Evolutionary conservation across 805 yeast genomes (phyloP).

Genomic region (Saturnispora hagleri): DNA sequence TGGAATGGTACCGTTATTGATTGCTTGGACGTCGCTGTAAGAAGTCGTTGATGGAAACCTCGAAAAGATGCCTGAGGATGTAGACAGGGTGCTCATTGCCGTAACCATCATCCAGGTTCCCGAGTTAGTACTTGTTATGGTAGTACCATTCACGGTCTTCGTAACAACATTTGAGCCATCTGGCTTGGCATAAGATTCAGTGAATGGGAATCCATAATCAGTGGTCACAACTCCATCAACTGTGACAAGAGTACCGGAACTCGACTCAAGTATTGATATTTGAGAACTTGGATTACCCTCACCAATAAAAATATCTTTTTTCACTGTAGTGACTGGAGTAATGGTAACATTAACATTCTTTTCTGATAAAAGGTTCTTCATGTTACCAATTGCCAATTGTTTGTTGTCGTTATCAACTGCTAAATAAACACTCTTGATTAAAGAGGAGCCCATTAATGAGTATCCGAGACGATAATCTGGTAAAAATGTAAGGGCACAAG

Average conservation of each 20-base stretch:
- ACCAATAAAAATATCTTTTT: conserved; percentile 1
- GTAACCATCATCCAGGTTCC: background rate
- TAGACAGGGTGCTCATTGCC: background rate
- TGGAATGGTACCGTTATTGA: conserved; percentile 26
- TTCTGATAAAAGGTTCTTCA: conserved; percentile 33
- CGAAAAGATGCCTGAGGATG: background rate
- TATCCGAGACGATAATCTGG: conserved; percentile 43
- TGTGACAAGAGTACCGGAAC: background rate
- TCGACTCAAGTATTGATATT: background rate
- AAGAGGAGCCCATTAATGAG: conserved; percentile 49
- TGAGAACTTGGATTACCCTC: background rate
- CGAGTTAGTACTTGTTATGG: background rate
- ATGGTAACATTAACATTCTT: background rate
- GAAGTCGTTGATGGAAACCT: conserved; percentile 1
- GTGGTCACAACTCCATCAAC: conserved; percentile 2
- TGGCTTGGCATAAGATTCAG: conserved; percentile 7
- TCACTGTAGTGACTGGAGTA: background rate
- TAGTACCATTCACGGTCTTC: background rate
- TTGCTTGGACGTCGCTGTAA: conserved; percentile 12
- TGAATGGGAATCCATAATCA: conserved; percentile 3
- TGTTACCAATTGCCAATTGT: conserved; percentile 37
- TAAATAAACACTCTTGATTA: conserved; percentile 42
- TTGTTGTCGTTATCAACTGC: conserved; percentile 57
- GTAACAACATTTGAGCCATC: background rate
- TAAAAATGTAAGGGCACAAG: conserved; percentile 46